phyloP scores from a whole-genome alignment of 2,329 filamentous ascomycete genomes.

The Thielaviopsis populi region DNA sequence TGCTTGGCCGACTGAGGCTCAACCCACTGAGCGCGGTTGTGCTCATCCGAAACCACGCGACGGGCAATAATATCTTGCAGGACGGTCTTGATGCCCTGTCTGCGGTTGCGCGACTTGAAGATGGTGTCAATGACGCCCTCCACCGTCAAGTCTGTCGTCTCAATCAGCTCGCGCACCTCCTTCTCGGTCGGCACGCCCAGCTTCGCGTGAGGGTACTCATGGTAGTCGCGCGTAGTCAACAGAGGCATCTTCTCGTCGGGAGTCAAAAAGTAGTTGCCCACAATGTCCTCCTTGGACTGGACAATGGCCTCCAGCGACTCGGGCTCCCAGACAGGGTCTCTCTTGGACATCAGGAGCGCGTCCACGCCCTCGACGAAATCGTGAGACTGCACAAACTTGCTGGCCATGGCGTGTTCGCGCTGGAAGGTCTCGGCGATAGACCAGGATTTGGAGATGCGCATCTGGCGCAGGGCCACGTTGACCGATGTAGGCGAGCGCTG shows the following conservation, averaged over 20 bases:
- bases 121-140: conserved; percentile 50
- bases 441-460: conserved; percentile 64
- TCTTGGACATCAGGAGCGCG: neutral
- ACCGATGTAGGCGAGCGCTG: conserved; percentile 75
- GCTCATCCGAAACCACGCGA: conserved; percentile 37
- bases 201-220: conserved; percentile 54
- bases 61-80: conserved; percentile 52
- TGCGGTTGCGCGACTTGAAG: conserved; percentile 40
- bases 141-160: conserved; percentile 27
- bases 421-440: conserved; percentile 71
- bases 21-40: conserved; percentile 31
- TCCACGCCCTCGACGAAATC: conserved; percentile 86
- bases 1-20: neutral
- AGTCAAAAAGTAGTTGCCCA: conserved; percentile 55
- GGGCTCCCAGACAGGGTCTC: conserved; percentile 61
- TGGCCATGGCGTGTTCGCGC: conserved; percentile 70
- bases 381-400: conserved; percentile 74
- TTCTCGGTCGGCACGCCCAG: conserved; percentile 62
- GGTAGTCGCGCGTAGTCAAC: conserved; percentile 47
- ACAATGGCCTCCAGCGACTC: conserved; percentile 53
- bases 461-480: conserved; percentile 68
- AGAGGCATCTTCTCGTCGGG: conserved; percentile 29
- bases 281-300: conserved; percentile 28
- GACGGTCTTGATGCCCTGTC: conserved; percentile 55
- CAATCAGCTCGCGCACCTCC: conserved; percentile 37